Evolutionary conservation across 2,329 filamentous ascomycete species (phyloP).

Genomic region (Coniochaeta pulveracea): DNA sequence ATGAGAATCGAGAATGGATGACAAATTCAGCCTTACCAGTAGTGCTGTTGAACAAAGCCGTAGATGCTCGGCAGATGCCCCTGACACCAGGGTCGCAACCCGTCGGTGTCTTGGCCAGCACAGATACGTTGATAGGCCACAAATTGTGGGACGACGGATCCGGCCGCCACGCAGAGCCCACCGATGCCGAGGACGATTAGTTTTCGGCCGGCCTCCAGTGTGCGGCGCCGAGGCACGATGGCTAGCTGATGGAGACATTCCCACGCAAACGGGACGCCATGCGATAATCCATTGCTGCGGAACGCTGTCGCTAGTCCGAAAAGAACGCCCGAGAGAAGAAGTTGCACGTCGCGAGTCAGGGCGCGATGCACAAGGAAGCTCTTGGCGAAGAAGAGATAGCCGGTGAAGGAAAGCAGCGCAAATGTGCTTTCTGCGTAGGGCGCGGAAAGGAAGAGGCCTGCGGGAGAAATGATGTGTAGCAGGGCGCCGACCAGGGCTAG

Average conservation of each 20-base stretch:
- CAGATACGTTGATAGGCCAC: slow-evolving; percentile 69
- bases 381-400: slow-evolving; percentile 57
- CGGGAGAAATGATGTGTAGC: slow-evolving; percentile 77
- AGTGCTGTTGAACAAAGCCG: slow-evolving; percentile 75
- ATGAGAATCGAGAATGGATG: too few species aligned
- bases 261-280: slow-evolving; percentile 63
- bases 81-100: slow-evolving; percentile 61
- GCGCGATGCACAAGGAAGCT: slow-evolving; percentile 20
- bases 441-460: slow-evolving; percentile 78
- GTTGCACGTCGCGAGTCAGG: slow-evolving; percentile 30
- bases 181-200: slow-evolving; percentile 50
- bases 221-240: slow-evolving; percentile 22
- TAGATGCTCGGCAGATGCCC: slow-evolving; percentile 75
- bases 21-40: slow-evolving; percentile 59
- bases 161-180: slow-evolving; percentile 55
- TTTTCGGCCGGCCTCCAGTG: slow-evolving; percentile 31
- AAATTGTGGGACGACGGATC: slow-evolving; percentile 61
- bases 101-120: slow-evolving; percentile 14
- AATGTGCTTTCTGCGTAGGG: slow-evolving; percentile 77
- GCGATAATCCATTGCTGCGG: slow-evolving; percentile 79
- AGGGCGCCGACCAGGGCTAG: slow-evolving; percentile 57
- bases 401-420: slow-evolving; percentile 64
- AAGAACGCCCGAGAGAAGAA: slow-evolving; percentile 51
- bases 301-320: slow-evolving; percentile 67
- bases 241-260: slow-evolving; percentile 36